Percentiles rank a stretch among this genome's conserved stretches.
phyloP scores from a whole-genome alignment of 495 filamentous ascomycete genomes.

The Letharia lupina region DNA sequence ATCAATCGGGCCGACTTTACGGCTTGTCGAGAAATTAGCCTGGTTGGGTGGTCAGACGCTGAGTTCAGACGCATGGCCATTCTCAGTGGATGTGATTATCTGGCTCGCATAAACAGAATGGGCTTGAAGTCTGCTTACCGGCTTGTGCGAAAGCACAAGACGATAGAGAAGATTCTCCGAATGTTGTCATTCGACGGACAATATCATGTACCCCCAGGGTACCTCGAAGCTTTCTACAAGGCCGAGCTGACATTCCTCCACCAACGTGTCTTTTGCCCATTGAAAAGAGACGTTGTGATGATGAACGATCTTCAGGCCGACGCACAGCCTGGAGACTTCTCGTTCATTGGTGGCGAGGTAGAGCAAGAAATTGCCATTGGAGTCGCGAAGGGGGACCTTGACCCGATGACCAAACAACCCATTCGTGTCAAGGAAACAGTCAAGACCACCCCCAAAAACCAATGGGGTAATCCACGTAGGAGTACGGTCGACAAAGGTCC shows the following conservation, averaged over 20 bases:
- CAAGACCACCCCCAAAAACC: conserved; percentile 26
- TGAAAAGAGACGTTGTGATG: conserved; percentile 58
- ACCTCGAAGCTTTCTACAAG: conserved; percentile 66
- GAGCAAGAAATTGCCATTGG: conserved; percentile 59
- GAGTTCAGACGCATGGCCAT: conserved; percentile 96
- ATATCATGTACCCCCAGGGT: conserved; percentile 66
- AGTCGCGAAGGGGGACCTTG: conserved; percentile 75
- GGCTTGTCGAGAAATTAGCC: conserved; percentile 73
- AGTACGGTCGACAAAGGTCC: conserved; percentile 40
- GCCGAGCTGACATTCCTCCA: conserved; percentile 91
- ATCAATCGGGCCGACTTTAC: conserved; percentile 82
- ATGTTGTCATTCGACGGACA: conserved; percentile 83
- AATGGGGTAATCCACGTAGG: conserved; percentile 31
- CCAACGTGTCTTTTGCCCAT: conserved; percentile 87
- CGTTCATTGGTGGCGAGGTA: conserved; percentile 69
- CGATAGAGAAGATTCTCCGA: conserved; percentile 68
- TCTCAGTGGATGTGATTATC: conserved; percentile 95
- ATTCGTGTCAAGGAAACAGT: conserved; percentile 41
- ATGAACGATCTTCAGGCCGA: conserved; percentile 54
- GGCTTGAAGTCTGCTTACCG: conserved; percentile 91
- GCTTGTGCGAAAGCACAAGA: conserved; percentile 81
- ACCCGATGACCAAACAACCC: conserved; percentile 77
- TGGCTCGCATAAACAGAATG: conserved; percentile 71
- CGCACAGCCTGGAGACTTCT: conserved; percentile 54
- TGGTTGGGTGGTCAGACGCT: conserved; percentile 83